Percentiles rank a stretch among this genome's conserved stretches.
Evolutionary conservation across 495 filamentous ascomycete species (phyloP).

Genomic region (Acidomyces sp.): DNA sequence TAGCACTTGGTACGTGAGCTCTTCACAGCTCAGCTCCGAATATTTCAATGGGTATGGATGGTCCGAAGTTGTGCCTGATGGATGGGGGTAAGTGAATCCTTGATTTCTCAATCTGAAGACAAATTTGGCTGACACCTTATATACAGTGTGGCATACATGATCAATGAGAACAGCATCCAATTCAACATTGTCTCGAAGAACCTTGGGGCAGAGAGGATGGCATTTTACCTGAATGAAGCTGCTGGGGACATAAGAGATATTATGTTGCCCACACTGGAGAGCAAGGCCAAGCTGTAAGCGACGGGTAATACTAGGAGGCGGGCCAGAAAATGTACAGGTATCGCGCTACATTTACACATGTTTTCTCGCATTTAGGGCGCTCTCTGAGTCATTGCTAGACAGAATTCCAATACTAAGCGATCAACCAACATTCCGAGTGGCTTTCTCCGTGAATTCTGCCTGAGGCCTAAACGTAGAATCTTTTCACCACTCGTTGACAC

Average conservation of each 20-base stretch:
- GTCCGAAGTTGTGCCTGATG: slow-evolving; percentile 95
- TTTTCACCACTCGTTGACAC: too few relatives aligned
- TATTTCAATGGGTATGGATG: slow-evolving; percentile 99
- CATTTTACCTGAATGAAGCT: slow-evolving; percentile 85
- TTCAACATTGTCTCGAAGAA: slow-evolving; percentile 98
- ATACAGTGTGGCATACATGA: slow-evolving; percentile 84
- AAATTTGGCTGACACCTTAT: slow-evolving; percentile 9
- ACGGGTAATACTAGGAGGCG: too few relatives aligned
- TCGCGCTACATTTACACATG: too few relatives aligned
- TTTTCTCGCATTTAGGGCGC: too few relatives aligned
- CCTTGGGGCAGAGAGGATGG: slow-evolving; percentile 82
- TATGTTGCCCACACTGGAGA: slow-evolving; percentile 62
- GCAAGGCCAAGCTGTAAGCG: slow-evolving; percentile 85
- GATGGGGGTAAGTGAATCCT: slow-evolving; percentile 49
- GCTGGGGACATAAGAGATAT: slow-evolving; percentile 82
- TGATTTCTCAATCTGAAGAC: neutral
- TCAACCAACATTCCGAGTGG: too few relatives aligned
- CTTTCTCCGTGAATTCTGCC: too few relatives aligned
- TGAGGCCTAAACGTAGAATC: too few relatives aligned
- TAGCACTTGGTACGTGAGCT: slow-evolving; percentile 76
- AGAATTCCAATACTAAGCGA: too few relatives aligned
- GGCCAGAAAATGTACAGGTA: too few relatives aligned
- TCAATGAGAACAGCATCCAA: slow-evolving; percentile 96
- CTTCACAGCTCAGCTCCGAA: slow-evolving; percentile 82
- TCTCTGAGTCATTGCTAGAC: too few relatives aligned